Evolutionary conservation across 2,329 filamentous ascomycete genomes (phyloP), one percentile per base, ranked within the genome.

Genomic region (Lachnellula occidentalis): DNA sequence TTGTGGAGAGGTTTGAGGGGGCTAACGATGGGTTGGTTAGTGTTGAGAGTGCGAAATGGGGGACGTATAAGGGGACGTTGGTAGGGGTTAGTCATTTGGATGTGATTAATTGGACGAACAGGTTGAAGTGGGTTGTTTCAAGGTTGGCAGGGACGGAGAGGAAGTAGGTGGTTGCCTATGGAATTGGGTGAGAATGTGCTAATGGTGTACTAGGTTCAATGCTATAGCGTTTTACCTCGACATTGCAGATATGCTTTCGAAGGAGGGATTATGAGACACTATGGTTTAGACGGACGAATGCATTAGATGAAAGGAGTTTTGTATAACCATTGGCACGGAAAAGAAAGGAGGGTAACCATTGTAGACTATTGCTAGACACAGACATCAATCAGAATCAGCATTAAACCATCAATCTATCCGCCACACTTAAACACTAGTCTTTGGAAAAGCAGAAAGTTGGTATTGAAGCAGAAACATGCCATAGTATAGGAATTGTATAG

Each of bases 221-320:
- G 83, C 83, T 2, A 77, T 86, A 54, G 83, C 83, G 0, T 85
- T 87, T 63, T 87, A 87, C 62, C 74, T 86, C 2, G 81, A 78
- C 56, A 81, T 87, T 63, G 78, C 78, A 11, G 80, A 88, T 64
- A 89, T 88, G 85, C 72, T 90, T 48, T 83, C 86, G 2, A 86
- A 84, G 63, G 85, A 89, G 65, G 83, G 81, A 2, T 49, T 70
- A 27, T 70, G 34, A 45, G 15, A 15, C 15, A 19, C 37, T 41
- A 41, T 41, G 15, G 17, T 4, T 39, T 41, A 41, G 17, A 41
- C 37, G 15, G 9, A 19, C 17, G 37, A 41, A 41, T 7, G 15
- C 37, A 15, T 41, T 41, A 11, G 37, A 41, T 19, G 27, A 41
- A 41, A 17, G 15, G 37, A 41, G 37, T 19, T 19, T 41, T 41